Conservation (phyloP, 2,329 filamentous ascomycete genomes). For the Xylariales sp. region DNA sequence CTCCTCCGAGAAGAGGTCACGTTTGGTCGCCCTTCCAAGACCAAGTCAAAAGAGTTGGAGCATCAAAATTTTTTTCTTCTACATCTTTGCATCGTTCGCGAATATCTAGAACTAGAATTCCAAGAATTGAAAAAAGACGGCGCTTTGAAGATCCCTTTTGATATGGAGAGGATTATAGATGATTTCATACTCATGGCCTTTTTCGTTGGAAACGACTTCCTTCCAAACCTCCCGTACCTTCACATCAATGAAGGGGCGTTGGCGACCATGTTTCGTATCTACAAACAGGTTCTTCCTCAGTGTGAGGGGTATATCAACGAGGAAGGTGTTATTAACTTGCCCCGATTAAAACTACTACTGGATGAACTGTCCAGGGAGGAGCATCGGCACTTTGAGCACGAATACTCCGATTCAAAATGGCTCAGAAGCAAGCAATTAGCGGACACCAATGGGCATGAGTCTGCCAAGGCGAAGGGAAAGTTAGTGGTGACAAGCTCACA, state of each 20-base stretch:
- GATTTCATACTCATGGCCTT: constrained; percentile 99
- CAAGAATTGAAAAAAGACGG: constrained; percentile 86
- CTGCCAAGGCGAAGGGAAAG: constrained; percentile 67
- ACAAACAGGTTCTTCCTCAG: constrained; percentile 88
- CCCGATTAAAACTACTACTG: constrained; percentile 80
- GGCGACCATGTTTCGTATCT: constrained; percentile 96
- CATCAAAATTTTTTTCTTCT: constrained; percentile 99
- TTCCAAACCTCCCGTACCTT: constrained; percentile 93
- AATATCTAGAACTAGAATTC: constrained; percentile 97
- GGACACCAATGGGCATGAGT: constrained; percentile 73
- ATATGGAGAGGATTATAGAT: constrained; percentile 96
- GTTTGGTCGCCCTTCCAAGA: constrained; percentile 87
- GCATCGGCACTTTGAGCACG: constrained; percentile 90
- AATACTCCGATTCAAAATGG: constrained; percentile 90
- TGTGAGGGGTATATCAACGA: constrained; percentile 97
- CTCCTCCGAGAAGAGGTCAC: constrained; percentile 97
- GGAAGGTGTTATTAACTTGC: constrained; percentile 88
- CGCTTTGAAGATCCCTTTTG: constrained; percentile 79
- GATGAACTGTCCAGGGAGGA: constrained; percentile 90
- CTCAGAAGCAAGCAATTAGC: constrained; percentile 86
- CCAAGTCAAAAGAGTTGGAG: constrained; percentile 94
- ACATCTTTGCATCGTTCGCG: constrained; percentile 96
- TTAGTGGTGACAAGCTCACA: constrained; percentile 82
- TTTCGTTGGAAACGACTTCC: constrained; percentile 98
- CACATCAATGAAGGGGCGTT: constrained; percentile 99